A percentile compares a stretch with the other conserved stretches of the same genome.
Conservation (phyloP, 2,329 filamentous ascomycete genomes). For the Xylaria digitata region DNA sequence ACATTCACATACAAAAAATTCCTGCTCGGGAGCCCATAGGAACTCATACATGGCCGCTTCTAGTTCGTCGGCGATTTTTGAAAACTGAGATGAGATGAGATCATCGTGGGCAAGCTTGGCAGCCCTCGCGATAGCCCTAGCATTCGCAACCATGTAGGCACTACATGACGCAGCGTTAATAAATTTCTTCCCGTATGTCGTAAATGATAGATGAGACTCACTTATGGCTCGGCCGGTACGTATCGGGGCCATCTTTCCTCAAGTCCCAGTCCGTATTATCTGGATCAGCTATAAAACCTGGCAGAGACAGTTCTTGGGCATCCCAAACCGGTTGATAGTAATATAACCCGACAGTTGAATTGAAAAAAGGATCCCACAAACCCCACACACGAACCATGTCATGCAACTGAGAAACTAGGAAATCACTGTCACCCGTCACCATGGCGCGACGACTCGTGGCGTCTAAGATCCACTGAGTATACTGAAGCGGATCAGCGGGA, state of each 20-base stretch:
- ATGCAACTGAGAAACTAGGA: conserved; percentile 53
- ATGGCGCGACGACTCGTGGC: conserved; percentile 52
- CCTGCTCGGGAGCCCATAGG: conserved; percentile 53
- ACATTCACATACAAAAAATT: conserved; percentile 52
- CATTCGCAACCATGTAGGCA: conserved; percentile 57
- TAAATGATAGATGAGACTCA: conserved; percentile 22
- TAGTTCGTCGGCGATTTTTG: conserved; percentile 50
- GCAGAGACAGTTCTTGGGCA: conserved; percentile 56
- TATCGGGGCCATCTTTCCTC: conserved; percentile 53
- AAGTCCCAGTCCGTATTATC: conserved; percentile 48
- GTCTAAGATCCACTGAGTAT: conserved; percentile 54
- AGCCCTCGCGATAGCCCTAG: conserved; percentile 54
- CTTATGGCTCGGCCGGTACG: conserved; percentile 57
- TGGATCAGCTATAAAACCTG: conserved; percentile 53
- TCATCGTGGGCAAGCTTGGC: conserved; percentile 51
- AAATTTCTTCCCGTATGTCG: background rate
- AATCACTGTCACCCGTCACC: conserved; percentile 54
- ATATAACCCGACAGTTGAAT: conserved; percentile 54
- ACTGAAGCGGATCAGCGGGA: conserved; percentile 52
- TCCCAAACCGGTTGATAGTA: conserved; percentile 57
- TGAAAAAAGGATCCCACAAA: conserved; percentile 54
- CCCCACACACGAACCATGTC: conserved; percentile 55
- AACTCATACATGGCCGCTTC: conserved; percentile 51
- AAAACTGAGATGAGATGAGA: conserved; percentile 49
- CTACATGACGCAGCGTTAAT: conserved; percentile 26